phyloP scores from a whole-genome alignment of 2,329 filamentous ascomycete species.

The Cucurbitaria berberidis region DNA sequence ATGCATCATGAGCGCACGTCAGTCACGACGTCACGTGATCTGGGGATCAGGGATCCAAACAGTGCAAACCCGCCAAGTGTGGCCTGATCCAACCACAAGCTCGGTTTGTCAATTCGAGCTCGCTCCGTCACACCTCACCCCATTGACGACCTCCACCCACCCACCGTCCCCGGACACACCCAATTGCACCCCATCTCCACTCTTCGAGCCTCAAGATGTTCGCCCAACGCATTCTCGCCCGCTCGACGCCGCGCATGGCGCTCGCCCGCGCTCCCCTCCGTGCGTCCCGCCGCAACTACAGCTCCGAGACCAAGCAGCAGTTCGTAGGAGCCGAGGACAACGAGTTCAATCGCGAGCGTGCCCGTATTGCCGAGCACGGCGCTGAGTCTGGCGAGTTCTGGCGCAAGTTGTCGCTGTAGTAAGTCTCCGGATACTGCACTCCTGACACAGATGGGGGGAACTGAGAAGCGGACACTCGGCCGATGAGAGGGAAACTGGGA shows the following conservation, averaged over 20 bases:
- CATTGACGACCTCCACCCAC: constrained; percentile 20
- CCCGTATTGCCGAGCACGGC: constrained; percentile 90
- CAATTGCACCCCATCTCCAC: constrained; percentile 42
- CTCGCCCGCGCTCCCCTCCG: constrained; percentile 63
- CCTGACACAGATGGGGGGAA: not conserved
- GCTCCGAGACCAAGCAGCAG: constrained; percentile 64
- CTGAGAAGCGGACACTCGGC: not conserved
- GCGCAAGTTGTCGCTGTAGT: constrained; percentile 97
- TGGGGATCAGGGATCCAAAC: constrained; percentile 6
- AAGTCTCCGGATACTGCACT: constrained; percentile 56
- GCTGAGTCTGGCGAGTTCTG: constrained; percentile 85
- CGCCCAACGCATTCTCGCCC: constrained; percentile 40
- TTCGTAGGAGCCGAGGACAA: constrained; percentile 75
- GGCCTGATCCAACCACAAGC: constrained; percentile 27
- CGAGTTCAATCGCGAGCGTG: constrained; percentile 90
- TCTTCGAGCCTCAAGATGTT: constrained; percentile 41
- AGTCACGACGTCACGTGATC: constrained; percentile 35
- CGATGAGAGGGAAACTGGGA: not conserved
- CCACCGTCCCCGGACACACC: constrained; percentile 12
- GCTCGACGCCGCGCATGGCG: constrained; percentile 64
- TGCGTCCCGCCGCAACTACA: constrained; percentile 72
- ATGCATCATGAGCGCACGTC: constrained; percentile 2
- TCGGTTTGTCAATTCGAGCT: constrained; percentile 31
- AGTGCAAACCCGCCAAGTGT: constrained; percentile 29
- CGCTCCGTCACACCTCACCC: constrained; percentile 26